Evolutionary conservation across 108 stramenopile species (phyloP), one percentile per base, ranked within the genome.

Genomic region (Nitzschia sp.): DNA sequence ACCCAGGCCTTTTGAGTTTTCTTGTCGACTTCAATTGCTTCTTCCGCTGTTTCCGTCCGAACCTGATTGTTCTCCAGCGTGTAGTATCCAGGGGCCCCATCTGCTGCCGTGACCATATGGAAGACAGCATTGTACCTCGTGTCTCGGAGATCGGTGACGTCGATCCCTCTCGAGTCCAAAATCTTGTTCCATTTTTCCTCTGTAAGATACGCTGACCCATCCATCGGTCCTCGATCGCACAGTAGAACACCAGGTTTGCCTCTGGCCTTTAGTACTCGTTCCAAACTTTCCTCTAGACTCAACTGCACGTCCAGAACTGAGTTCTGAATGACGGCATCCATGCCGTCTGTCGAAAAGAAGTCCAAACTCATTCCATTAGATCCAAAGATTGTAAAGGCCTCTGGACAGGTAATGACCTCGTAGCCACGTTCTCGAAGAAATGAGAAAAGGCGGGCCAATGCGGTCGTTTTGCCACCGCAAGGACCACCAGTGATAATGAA

Each of bases 391-490:
- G 94, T 96, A 55, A 96, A 96, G 0, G 65, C 95, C 62, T 98
- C 98, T 13, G 97, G 95, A 33, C 89, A 86, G 3, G 90, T 93
- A 57, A 92, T 90, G 15, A 95, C 96, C 60, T 92, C 91, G 71
- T 95, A 97, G 2, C 96, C 96, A 33, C 88, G 71, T 58, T 88
- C 90, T 35, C 83, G 73, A 45, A 95, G 73, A 64, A 63, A 84
- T n/a, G 53, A 65, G n/a, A 78, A 78, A 15, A 96, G 33, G 9
- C 87, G 69, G 4, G 87, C 89, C 60, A 97, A 64, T 5, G 93
- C 90, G 16, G 96, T 98, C 0, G 97, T 97, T 69, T 98, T 97
- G 1, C 97, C 97, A 30, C 94, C 96, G 66, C 98, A 98, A n/a
- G 97, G 97, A 11, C 98, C 98, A 8, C 98, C 98, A 17, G 98